Evolutionary conservation across 2,329 filamentous ascomycete species (phyloP).

Genomic region (Salinomyces thailandicus): DNA sequence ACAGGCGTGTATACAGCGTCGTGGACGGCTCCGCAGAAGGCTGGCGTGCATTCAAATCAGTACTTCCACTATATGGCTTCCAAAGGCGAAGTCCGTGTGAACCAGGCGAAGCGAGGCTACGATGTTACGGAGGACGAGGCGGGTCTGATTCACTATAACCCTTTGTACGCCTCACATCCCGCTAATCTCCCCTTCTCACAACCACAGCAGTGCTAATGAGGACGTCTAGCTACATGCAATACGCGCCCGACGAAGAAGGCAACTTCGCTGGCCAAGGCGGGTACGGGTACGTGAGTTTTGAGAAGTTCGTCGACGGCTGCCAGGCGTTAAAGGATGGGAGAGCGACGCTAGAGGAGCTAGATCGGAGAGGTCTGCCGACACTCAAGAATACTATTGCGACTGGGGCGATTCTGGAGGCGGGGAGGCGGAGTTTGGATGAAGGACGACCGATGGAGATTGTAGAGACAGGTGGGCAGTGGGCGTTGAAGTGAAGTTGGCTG

Average conservation of each 20-base stretch:
- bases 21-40: conserved; percentile 87
- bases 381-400: conserved; percentile 83
- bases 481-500: too few species aligned
- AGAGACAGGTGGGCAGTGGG: conserved; percentile 56
- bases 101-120: conserved; percentile 91
- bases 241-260: conserved; percentile 86
- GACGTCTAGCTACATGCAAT: conserved; percentile 36
- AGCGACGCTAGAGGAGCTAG: conserved; percentile 63
- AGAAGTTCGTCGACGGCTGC: conserved; percentile 90
- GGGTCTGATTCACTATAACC: conserved; percentile 76
- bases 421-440: conserved; percentile 75
- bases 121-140: conserved; percentile 77
- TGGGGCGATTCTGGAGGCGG: conserved; percentile 82
- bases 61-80: conserved; percentile 91
- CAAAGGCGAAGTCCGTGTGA: conserved; percentile 74
- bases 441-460: conserved; percentile 65
- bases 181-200: too few species aligned
- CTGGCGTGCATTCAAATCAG: conserved; percentile 92
- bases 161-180: conserved; percentile 13
- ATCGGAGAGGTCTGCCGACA: conserved; percentile 71
- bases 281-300: conserved; percentile 88
- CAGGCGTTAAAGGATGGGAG: conserved; percentile 64
- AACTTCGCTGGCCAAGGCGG: conserved; percentile 87
- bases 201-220: too few species aligned
- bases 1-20: conserved; percentile 88